These are phyloP conservation scores for Ustilaginoidea virens DNA, from an alignment of 2,329 filamentous ascomycete genomes.

Conservation along the genomic window DNA sequence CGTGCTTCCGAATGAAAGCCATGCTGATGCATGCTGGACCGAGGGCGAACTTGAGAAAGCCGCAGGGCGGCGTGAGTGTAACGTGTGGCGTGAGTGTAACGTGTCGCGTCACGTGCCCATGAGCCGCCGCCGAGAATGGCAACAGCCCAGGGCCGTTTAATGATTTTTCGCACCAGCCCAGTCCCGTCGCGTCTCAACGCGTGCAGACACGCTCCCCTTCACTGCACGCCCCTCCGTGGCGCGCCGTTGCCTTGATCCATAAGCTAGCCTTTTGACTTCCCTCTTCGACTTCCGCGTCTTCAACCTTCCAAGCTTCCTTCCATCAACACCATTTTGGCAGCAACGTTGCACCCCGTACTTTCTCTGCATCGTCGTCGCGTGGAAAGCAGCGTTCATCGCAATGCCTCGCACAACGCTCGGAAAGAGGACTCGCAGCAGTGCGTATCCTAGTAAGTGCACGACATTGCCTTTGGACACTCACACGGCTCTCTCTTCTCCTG, in stretches of 20 bases:
- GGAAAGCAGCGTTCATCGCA: constrained; percentile 7
- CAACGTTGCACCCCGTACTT: neutral
- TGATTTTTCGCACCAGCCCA: constrained; percentile 14
- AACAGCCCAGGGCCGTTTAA: constrained; percentile 10
- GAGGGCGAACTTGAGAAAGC: no score
- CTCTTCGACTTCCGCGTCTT: constrained; percentile 4
- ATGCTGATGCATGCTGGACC: no score
- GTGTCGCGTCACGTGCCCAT: neutral
- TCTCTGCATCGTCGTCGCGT: constrained; percentile 3
- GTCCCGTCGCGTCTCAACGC: constrained; percentile 14
- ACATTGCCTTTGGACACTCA: no score
- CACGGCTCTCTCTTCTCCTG: constrained; percentile 1
- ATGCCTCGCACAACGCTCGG: constrained; percentile 18
- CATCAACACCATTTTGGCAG: neutral
- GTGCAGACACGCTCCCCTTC: constrained; percentile 4
- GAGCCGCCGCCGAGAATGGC: neutral
- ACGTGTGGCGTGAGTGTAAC: no score
- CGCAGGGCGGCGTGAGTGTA: no score
- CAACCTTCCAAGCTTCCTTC: neutral
- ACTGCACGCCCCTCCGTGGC: constrained; percentile 6
- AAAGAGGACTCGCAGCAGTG: constrained; percentile 18
- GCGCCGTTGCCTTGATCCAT: constrained; percentile 5
- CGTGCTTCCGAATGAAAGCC: no score
- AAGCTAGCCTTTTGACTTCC: constrained; percentile 4
- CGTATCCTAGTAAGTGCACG: constrained; percentile 14